Conservation (phyloP, 305 asterid genomes). For the Ilex paraguariensis region DNA sequence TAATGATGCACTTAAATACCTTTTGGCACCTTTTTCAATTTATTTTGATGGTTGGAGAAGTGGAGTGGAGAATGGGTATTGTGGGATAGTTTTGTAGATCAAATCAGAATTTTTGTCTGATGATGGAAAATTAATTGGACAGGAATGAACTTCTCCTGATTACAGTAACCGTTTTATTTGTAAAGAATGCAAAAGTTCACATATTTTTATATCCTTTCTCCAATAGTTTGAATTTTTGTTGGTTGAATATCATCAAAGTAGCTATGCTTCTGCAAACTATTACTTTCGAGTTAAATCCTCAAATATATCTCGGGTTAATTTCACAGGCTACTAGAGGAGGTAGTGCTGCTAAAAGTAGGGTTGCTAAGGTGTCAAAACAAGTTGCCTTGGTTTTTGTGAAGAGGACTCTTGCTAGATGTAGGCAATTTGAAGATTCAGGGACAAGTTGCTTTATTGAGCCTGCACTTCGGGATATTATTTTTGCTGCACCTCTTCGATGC, state of each 20-base stretch:
- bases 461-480: conserved; percentile 59
- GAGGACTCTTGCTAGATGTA: conserved; percentile 78
- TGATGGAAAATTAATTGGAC: too few relatives aligned
- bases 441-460: conserved; percentile 78
- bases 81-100: too few relatives aligned
- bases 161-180: too few relatives aligned
- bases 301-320: conserved; percentile 20
- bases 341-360: conserved; percentile 72
- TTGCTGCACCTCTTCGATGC: conserved; percentile 69
- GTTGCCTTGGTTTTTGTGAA: conserved; percentile 75
- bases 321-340: conserved; percentile 88
- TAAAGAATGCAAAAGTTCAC: too few relatives aligned
- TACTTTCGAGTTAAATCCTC: not conserved
- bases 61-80: too few relatives aligned
- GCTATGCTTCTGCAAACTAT: conserved; percentile 1
- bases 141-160: too few relatives aligned
- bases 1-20: too few relatives aligned
- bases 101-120: too few relatives aligned
- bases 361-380: conserved; percentile 71
- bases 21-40: too few relatives aligned
- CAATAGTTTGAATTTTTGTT: not conserved
- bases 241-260: too few relatives aligned
- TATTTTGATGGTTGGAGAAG: too few relatives aligned
- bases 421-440: conserved; percentile 66
- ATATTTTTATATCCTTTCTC: too few relatives aligned